These are phyloP conservation scores for Huiozyma sinensis DNA, from an alignment of 805 yeast genomes.

Conservation along the genomic window DNA sequence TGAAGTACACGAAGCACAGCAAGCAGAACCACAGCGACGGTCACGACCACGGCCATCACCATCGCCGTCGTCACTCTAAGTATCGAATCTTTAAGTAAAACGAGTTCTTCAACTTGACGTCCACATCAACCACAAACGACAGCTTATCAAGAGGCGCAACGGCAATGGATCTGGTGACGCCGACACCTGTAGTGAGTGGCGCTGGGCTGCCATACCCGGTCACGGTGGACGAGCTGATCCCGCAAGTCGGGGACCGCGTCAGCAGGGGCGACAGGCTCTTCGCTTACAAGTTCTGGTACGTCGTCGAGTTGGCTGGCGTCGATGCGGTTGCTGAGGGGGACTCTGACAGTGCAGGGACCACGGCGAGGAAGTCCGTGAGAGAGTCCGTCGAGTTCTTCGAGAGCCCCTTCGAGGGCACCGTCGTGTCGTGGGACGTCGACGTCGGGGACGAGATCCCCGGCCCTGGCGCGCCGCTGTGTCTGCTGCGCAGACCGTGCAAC, in stretches of 20 bases:
- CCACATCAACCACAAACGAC: background rate
- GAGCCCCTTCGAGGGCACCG: slow-evolving; percentile 67
- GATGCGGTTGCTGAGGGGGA: slow-evolving; percentile 13
- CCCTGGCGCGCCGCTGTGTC: slow-evolving; percentile 39
- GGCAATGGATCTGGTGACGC: slow-evolving; percentile 5
- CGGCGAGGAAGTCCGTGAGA: slow-evolving; percentile 31
- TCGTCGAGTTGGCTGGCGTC: slow-evolving; percentile 28
- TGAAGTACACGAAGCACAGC: no score
- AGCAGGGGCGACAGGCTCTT: slow-evolving; percentile 31
- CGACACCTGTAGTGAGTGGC: slow-evolving; percentile 19
- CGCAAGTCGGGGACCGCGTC: slow-evolving; percentile 22
- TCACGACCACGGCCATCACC: no score
- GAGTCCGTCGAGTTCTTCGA: slow-evolving; percentile 72
- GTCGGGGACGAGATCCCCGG: slow-evolving; percentile 49
- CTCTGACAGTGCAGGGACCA: slow-evolving; percentile 4
- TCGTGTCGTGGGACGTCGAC: slow-evolving; percentile 40
- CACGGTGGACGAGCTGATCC: slow-evolving; percentile 28
- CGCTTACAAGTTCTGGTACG: slow-evolving; percentile 38
- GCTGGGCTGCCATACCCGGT: slow-evolving; percentile 32
- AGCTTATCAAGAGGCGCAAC: background rate
- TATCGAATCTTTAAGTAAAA: no score
- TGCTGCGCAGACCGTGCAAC: slow-evolving; percentile 70
- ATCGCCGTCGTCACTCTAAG: no score
- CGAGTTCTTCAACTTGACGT: no score
- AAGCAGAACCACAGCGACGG: no score